Evolutionary conservation across 1,139 yeast genomes (phyloP), one percentile per base, ranked within the genome.

Genomic region (Candida sp.): DNA sequence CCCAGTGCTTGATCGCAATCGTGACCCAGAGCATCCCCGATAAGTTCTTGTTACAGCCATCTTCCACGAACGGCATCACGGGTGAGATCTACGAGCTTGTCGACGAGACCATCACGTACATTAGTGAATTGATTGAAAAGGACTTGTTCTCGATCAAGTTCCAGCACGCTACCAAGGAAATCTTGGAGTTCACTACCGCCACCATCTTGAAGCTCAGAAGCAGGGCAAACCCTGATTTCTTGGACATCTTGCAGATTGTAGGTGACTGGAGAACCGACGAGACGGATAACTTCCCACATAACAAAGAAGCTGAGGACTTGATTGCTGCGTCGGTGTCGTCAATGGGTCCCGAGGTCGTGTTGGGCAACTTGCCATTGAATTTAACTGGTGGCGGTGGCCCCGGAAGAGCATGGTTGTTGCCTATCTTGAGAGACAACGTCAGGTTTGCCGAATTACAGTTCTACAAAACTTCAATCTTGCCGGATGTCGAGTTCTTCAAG

Each of bases 371-470:
- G 42, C 99, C 99, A 7, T 77, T 94, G 64, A 91, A 93, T 63
- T 77, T 94, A 61, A 72, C 73, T 22, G 62, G 66, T 43, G 54
- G 62, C 8, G 56, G 57, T 40, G 70, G 75, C 44, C 81, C 88
- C 25, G 97, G 97, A 46, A 84, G 98, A 68, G 98, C 98, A 46
- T 94, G 98, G 98, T 66, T 94, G 60, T 79, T 94, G 56, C 99
- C 99, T n/a, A 68, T 96, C 35, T 80, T 94, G 55, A 87, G 98
- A 70, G 98, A 93, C 61, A 85, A 90, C 62, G 89, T 91, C 30
- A 81, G 86, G 59, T 81, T 84, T 63, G 88, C 98, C 1, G 78
- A 81, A 51, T 75, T 96, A 50, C 75, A 80, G 0, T 90, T 77
- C 64, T 94, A 83, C 70, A 79, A 81, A 54, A 67, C 70, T 26